A percentile compares a stretch with the other conserved stretches of the same genome.
phyloP scores from a whole-genome alignment of 2,329 filamentous ascomycete genomes.

The Metarhizium sp. region DNA sequence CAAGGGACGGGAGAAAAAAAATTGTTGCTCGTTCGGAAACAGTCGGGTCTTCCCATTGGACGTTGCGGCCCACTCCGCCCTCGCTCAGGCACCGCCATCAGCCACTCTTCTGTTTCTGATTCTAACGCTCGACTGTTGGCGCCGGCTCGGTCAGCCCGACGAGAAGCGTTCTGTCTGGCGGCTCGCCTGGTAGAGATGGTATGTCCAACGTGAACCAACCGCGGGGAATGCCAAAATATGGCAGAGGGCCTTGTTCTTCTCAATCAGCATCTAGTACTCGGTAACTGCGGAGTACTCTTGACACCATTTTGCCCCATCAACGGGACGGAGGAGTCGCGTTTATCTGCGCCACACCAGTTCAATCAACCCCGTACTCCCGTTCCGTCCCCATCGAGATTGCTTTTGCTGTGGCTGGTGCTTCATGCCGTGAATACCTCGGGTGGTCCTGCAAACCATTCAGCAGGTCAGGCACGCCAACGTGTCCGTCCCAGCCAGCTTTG shows the following conservation, averaged over 20 bases:
- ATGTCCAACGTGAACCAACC: too few relatives aligned
- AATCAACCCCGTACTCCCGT: not conserved
- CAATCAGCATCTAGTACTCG: too few relatives aligned
- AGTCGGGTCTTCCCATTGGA: constrained; percentile 7
- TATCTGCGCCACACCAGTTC: not conserved
- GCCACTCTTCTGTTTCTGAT: not conserved
- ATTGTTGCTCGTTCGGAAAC: constrained; percentile 4
- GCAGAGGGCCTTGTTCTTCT: too few relatives aligned
- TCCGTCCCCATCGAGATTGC: not conserved
- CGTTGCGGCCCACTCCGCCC: constrained; percentile 1
- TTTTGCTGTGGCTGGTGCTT: not conserved
- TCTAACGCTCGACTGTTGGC: not conserved
- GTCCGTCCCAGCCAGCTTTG: not conserved
- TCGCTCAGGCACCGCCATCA: not conserved
- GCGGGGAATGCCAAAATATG: too few relatives aligned
- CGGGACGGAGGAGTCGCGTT: too few relatives aligned
- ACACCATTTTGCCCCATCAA: too few relatives aligned
- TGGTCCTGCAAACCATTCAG: not conserved
- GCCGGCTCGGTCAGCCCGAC: not conserved
- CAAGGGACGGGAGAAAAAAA: not conserved
- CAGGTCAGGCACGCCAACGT: not conserved
- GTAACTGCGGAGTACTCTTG: too few relatives aligned
- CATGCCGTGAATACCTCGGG: not conserved
- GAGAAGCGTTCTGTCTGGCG: not conserved
- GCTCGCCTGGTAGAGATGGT: too few relatives aligned